Evolutionary conservation across 108 stramenopile genomes (phyloP), one percentile per base, ranked within the genome.

Genomic region (Fragilaria crotonensis): DNA sequence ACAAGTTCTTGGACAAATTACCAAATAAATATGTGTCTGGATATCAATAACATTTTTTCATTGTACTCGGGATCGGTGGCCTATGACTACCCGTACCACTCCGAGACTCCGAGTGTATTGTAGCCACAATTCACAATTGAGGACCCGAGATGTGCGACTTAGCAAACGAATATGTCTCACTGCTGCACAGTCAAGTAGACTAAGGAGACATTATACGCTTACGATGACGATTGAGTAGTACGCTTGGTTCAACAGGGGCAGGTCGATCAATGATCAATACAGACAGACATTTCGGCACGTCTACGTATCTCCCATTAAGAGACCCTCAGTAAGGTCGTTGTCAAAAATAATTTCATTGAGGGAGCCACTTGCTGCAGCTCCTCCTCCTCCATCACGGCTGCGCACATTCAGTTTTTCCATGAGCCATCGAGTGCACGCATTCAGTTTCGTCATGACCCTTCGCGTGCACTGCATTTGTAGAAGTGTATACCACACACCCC

Each of bases 1-100:
- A 68, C 87, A 89, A 74, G 91, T 93, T 41, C 65, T 93, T 65
- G 90, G 90, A 61, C 90, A 92, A 74, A 81, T 92, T 49, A 92
- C 90, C 25, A 92, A 92, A 66, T 79, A 79, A 70, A 73, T 28
- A 9, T 44, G n/a, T n/a, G n/a, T n/a, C n/a, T n/a, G n/a, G n/a
- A n/a, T n/a, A n/a, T n/a, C n/a, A n/a, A n/a, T n/a, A n/a, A n/a
- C n/a, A n/a, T n/a, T n/a, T n/a, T n/a, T n/a, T n/a, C n/a, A n/a
- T n/a, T n/a, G n/a, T n/a, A n/a, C n/a, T n/a, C n/a, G n/a, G n/a
- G n/a, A n/a, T n/a, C n/a, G n/a, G n/a, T n/a, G n/a, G n/a, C n/a
- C n/a, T n/a, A n/a, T n/a, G n/a, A n/a, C n/a, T n/a, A n/a, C n/a
- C n/a, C n/a, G n/a, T n/a, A n/a, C n/a, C n/a, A n/a, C n/a, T n/a